A percentile compares a stretch with the other conserved stretches of the same genome.
phyloP scores from a whole-genome alignment of 2,329 filamentous ascomycete species.

The Pezicula neosporulosa region DNA sequence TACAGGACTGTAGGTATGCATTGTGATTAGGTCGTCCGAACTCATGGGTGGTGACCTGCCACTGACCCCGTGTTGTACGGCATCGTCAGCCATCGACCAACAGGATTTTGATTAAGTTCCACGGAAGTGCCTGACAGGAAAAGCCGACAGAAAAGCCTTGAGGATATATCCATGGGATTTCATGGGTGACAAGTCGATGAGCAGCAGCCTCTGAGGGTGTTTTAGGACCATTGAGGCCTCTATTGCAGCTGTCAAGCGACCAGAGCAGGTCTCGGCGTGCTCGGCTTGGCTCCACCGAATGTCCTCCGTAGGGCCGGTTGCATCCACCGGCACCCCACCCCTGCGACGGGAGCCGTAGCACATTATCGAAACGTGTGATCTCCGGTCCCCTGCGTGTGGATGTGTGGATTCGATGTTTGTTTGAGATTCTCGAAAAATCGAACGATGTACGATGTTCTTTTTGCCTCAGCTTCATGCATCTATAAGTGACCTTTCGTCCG shows the following conservation, averaged over 20 bases:
- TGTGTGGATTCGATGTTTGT: not conserved
- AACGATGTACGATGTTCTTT: not conserved
- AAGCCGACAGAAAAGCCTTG: too few species aligned
- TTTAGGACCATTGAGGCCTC: too few species aligned
- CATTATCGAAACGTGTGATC: not conserved
- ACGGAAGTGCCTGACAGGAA: too few species aligned
- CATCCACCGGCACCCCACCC: constrained; percentile 1
- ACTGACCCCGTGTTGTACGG: too few species aligned
- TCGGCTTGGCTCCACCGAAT: not conserved
- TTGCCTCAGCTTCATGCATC: not conserved
- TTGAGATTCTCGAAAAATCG: constrained; percentile 3
- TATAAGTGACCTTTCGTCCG: constrained; percentile 1
- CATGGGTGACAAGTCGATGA: too few species aligned
- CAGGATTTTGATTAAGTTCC: too few species aligned
- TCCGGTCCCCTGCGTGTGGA: not conserved
- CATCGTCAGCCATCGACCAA: too few species aligned
- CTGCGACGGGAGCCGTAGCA: constrained; percentile 8
- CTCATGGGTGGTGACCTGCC: too few species aligned
- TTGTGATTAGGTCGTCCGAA: too few species aligned
- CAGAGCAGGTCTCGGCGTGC: not conserved
- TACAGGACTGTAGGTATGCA: too few species aligned
- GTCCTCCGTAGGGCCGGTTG: not conserved
- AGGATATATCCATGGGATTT: too few species aligned
- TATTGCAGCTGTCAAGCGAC: not conserved
- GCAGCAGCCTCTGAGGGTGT: too few species aligned